Percentiles rank a stretch among this genome's conserved stretches.
These are phyloP conservation scores for Diplodia sapinea DNA, from an alignment of 2,329 filamentous ascomycete genomes.

Conservation along the genomic window DNA sequence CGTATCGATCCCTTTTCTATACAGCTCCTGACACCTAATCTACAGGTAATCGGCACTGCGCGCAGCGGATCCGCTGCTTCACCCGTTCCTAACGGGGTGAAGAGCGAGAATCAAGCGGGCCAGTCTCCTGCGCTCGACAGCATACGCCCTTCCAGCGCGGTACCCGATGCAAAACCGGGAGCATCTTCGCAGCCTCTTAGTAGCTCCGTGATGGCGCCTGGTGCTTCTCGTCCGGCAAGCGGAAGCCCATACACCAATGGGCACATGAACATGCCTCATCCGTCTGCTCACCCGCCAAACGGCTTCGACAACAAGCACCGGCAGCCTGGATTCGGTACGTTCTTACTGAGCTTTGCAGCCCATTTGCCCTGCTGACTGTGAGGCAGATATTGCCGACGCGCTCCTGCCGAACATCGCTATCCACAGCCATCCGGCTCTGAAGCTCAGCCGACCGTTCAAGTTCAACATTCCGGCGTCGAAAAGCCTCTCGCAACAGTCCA, in stretches of 20 bases:
- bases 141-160: constrained; percentile 46
- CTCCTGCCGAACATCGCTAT: constrained; percentile 26
- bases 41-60: constrained; percentile 39
- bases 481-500: constrained; percentile 71
- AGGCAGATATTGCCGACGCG: constrained; percentile 18
- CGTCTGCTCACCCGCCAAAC: constrained; percentile 8
- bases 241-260: constrained; percentile 48
- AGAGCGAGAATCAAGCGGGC: constrained; percentile 45
- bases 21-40: constrained; percentile 21
- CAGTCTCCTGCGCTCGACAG: constrained; percentile 53
- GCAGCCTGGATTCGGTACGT: constrained; percentile 22
- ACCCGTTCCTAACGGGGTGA: constrained; percentile 45
- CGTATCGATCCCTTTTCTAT: constrained; percentile 31
- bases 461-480: constrained; percentile 70
- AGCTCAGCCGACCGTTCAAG: constrained; percentile 65
- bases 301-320: constrained; percentile 35
- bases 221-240: constrained; percentile 45
- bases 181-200: constrained; percentile 36
- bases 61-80: constrained; percentile 48
- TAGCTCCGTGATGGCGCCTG: constrained; percentile 49
- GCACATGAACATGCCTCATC: not conserved
- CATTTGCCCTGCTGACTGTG: not conserved
- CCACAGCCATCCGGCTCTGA: constrained; percentile 68
- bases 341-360: too few relatives aligned
- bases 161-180: constrained; percentile 40